Conservation (phyloP, 2,329 filamentous ascomycete species). For the Epichloe glyceriae region DNA sequence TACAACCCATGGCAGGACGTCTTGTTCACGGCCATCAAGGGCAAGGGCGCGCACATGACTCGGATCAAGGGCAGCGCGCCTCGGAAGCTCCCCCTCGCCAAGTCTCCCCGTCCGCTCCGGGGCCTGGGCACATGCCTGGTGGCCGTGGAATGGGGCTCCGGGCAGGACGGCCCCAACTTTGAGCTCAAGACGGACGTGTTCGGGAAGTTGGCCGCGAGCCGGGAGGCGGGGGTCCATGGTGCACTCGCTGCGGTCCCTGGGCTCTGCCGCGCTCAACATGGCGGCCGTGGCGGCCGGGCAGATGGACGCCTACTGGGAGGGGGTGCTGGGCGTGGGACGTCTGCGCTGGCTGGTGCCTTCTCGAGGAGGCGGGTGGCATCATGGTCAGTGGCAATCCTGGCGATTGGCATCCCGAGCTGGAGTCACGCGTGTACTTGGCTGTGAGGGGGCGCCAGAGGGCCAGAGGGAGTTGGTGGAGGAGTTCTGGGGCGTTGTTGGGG, state of each 20-base stretch:
- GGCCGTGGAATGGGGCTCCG: slow-evolving; percentile 61
- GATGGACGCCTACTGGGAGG: slow-evolving; percentile 69
- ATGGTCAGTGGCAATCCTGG: slow-evolving; percentile 64
- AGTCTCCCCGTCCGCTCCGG: slow-evolving; percentile 40
- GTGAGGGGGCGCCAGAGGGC: slow-evolving; percentile 44
- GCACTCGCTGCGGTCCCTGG: slow-evolving; percentile 57
- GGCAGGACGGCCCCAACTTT: slow-evolving; percentile 57
- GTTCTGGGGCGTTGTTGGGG: slow-evolving; percentile 49
- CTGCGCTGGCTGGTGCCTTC: slow-evolving; percentile 66
- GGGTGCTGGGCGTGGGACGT: slow-evolving; percentile 82
- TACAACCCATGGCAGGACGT: slow-evolving; percentile 66
- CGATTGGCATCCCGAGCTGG: slow-evolving; percentile 50
- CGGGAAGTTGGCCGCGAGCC: slow-evolving; percentile 41
- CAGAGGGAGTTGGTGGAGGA: slow-evolving; percentile 51
- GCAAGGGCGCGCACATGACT: slow-evolving; percentile 50
- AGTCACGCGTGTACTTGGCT: slow-evolving; percentile 48
- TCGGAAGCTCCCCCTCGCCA: slow-evolving; percentile 26
- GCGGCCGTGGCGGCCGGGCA: slow-evolving; percentile 59
- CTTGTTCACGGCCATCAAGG: slow-evolving; percentile 56
- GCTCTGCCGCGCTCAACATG: slow-evolving; percentile 63
- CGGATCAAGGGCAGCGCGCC: slow-evolving; percentile 27
- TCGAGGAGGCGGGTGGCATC: slow-evolving; percentile 60
- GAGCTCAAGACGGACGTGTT: slow-evolving; percentile 57
- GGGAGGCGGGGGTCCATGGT: slow-evolving; percentile 64
- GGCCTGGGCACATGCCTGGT: slow-evolving; percentile 53